phyloP scores from a whole-genome alignment of 768 basidiomycete species.

The Amanita muscaria region DNA sequence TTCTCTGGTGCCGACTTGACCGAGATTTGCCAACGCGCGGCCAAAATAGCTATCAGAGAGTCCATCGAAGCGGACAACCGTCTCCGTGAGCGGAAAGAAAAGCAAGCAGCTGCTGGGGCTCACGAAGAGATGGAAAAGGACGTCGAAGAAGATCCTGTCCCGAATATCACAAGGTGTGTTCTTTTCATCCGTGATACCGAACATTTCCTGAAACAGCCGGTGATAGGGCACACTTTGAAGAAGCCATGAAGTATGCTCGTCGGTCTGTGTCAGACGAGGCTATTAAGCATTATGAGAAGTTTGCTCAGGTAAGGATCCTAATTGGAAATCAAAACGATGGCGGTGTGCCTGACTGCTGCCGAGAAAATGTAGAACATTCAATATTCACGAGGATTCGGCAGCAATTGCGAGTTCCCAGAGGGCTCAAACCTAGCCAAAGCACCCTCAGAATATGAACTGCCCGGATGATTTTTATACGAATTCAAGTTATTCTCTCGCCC shows the following conservation, averaged over 20 bases:
- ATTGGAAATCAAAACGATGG: neutral
- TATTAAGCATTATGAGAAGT: slow-evolving; percentile 98
- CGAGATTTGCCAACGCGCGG: slow-evolving; percentile 97
- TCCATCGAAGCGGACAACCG: slow-evolving; percentile 91
- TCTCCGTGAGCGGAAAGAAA: slow-evolving; percentile 70
- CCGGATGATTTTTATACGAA: too few species aligned
- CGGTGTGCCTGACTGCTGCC: neutral
- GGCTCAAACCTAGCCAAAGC: slow-evolving; percentile 30
- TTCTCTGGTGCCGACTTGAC: slow-evolving; percentile 99
- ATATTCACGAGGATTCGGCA: slow-evolving; percentile 87
- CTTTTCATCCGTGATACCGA: neutral
- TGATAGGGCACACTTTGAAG: slow-evolving; percentile 88
- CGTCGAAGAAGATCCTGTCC: slow-evolving; percentile 75
- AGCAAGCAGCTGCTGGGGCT: slow-evolving; percentile 65
- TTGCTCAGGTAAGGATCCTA: slow-evolving; percentile 60
- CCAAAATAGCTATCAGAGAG: slow-evolving; percentile 93
- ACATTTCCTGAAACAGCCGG: slow-evolving; percentile 5
- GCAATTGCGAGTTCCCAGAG: slow-evolving; percentile 98
- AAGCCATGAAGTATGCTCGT: slow-evolving; percentile 96
- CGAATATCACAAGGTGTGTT: slow-evolving; percentile 68
- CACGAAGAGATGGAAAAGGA: slow-evolving; percentile 69
- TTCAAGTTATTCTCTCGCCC: too few species aligned
- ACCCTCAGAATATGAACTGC: slow-evolving; percentile 26
- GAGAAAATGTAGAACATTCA: slow-evolving; percentile 67
- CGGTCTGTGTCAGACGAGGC: slow-evolving; percentile 95